Percentiles rank a stretch among this genome's conserved stretches.
Conservation (phyloP, 176 grass and related monocot genomes). For the Tillandsia fasciculata region DNA sequence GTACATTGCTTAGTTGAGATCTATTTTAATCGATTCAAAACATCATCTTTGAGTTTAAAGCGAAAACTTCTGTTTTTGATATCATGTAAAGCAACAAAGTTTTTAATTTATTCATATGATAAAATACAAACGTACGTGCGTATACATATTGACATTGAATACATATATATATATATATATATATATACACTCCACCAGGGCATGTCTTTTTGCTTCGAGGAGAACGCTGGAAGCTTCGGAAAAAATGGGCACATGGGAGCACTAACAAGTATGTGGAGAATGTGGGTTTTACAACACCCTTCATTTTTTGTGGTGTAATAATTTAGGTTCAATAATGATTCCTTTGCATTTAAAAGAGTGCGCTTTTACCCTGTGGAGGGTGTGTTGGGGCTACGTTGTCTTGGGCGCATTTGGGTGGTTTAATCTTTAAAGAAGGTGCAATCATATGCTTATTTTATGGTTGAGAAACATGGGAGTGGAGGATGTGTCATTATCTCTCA, state of each 20-base stretch:
- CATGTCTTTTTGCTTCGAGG: neutral
- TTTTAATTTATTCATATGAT: no score
- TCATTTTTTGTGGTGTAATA: conserved; percentile 15
- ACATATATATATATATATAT: no score
- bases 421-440: conserved; percentile 5
- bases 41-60: no score
- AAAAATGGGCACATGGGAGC: neutral
- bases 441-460: conserved; percentile 10
- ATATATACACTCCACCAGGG: no score
- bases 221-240: neutral
- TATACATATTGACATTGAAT: no score
- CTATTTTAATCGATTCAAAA: no score
- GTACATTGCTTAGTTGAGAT: no score
- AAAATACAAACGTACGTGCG: no score
- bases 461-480: neutral
- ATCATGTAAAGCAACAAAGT: no score
- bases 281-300: neutral
- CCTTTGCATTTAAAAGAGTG: conserved; percentile 12
- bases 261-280: neutral
- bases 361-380: conserved; percentile 17
- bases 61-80: no score
- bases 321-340: conserved; percentile 18
- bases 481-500: neutral
- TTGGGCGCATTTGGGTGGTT: no score
- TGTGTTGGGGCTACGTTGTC: neutral